Evolutionary conservation across 2,329 filamentous ascomycete genomes (phyloP).

Genomic region (Chaetomiaceae sp.): DNA sequence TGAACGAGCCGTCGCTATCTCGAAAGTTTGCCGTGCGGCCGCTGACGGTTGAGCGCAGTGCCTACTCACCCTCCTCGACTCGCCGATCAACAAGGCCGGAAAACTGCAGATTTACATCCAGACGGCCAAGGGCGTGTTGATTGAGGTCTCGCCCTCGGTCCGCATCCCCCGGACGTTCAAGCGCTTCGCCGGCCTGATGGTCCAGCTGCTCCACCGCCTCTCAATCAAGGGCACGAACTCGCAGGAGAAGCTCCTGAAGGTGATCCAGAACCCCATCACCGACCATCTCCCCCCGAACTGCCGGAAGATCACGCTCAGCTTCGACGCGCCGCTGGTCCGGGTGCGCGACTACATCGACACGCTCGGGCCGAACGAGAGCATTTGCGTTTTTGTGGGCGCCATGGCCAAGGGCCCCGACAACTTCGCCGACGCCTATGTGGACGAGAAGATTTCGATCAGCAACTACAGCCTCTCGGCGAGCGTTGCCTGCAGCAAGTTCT

Average conservation of each 20-base stretch:
- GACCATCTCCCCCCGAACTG: constrained; percentile 96
- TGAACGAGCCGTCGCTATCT: constrained; percentile 33
- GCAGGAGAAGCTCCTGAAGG: constrained; percentile 93
- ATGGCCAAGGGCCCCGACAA: constrained; percentile 97
- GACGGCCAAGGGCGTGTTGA: constrained; percentile 93
- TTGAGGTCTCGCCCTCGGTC: constrained; percentile 96
- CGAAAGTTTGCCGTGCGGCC: constrained; percentile 40
- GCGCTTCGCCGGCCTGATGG: constrained; percentile 97
- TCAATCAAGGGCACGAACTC: constrained; percentile 96
- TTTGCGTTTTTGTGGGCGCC: constrained; percentile 95
- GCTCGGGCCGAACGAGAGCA: constrained; percentile 78
- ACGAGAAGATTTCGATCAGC: constrained; percentile 97
- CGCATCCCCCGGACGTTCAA: constrained; percentile 98
- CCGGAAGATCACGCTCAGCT: constrained; percentile 94
- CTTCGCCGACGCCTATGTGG: constrained; percentile 90
- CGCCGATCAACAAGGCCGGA: constrained; percentile 96
- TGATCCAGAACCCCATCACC: constrained; percentile 97
- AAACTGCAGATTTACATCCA: constrained; percentile 98
- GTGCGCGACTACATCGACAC: constrained; percentile 84
- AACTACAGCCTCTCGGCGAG: constrained; percentile 96
- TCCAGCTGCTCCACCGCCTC: constrained; percentile 90
- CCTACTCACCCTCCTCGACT: constrained; percentile 92
- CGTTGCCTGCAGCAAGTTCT: constrained; percentile 99
- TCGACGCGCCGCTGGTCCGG: constrained; percentile 81
- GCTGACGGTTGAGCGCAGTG: constrained; percentile 56